Conservation (phyloP, 768 basidiomycete species). For the Mycena alexandri region DNA sequence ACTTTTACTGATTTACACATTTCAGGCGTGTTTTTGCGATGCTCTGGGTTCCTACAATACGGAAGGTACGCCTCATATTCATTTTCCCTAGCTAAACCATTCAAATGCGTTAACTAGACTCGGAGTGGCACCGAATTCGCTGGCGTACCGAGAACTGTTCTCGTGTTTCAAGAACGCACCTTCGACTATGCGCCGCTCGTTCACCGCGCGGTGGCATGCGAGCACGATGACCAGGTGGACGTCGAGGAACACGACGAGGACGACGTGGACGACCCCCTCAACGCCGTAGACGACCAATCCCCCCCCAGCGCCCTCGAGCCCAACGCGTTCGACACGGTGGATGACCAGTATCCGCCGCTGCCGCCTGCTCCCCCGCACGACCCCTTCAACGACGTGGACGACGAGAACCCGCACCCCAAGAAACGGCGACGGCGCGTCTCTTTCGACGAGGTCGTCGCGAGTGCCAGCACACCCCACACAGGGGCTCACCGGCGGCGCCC, state of each 20-base stretch:
- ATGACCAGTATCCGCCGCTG: background rate
- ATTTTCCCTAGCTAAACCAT: too few relatives aligned
- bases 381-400: background rate
- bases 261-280: background rate
- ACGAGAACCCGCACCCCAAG: background rate
- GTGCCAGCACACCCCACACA: background rate
- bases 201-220: background rate
- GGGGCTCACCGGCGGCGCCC: background rate
- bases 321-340: slow-evolving; percentile 1
- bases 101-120: too few relatives aligned
- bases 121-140: too few relatives aligned
- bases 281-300: background rate
- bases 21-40: too few relatives aligned
- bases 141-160: too few relatives aligned
- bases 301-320: background rate
- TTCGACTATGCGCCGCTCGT: too few relatives aligned
- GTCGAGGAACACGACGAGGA: background rate
- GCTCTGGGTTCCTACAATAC: too few relatives aligned
- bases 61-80: too few relatives aligned
- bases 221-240: slow-evolving; percentile 9
- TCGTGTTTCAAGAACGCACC: too few relatives aligned
- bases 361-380: background rate
- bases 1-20: too few relatives aligned
- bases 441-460: slow-evolving; percentile 2
- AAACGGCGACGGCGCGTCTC: background rate